Conservation (phyloP, 352 stramenopile species). For the Phytopythium chamaehyphon region DNA sequence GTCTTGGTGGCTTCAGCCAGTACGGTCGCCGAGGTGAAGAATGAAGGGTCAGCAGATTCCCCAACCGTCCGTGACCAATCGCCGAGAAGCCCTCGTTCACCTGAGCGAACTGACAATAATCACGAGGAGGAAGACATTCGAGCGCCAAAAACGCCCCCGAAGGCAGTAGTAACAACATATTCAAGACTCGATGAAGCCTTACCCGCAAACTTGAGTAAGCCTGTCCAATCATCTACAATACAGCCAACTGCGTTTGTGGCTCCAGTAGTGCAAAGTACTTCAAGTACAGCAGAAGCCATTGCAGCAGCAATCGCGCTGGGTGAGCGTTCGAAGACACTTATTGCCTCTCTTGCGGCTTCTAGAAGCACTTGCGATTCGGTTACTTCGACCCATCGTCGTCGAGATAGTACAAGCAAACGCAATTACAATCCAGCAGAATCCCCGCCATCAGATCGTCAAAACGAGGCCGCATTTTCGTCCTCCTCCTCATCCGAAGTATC, state of each 20-base stretch:
- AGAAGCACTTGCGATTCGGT: background rate
- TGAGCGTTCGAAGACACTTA: constrained; percentile 36
- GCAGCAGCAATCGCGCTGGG: constrained; percentile 28
- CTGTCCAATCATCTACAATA: too few species aligned
- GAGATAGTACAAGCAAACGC: constrained; percentile 4
- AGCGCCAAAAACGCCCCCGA: too few species aligned
- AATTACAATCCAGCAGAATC: constrained; percentile 9
- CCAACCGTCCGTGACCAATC: too few species aligned
- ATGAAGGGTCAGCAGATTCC: too few species aligned
- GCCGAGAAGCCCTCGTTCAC: too few species aligned
- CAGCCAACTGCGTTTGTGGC: too few species aligned
- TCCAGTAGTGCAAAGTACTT: background rate
- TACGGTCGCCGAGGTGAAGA: too few species aligned
- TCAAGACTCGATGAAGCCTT: too few species aligned
- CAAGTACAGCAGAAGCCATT: constrained; percentile 16
- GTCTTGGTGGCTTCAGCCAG: too few species aligned
- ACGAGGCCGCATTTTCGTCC: constrained; percentile 3
- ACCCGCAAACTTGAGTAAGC: too few species aligned
- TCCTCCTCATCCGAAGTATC: constrained; percentile 16
- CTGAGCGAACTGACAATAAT: background rate
- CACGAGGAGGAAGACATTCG: background rate
- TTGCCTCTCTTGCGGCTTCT: constrained; percentile 22
- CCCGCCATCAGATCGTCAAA: background rate
- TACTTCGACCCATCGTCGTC: background rate
- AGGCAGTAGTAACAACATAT: too few species aligned